These are phyloP conservation scores for Chenopodium quinoa DNA, from an alignment of 148 eudicot species.

Conservation along the genomic window DNA sequence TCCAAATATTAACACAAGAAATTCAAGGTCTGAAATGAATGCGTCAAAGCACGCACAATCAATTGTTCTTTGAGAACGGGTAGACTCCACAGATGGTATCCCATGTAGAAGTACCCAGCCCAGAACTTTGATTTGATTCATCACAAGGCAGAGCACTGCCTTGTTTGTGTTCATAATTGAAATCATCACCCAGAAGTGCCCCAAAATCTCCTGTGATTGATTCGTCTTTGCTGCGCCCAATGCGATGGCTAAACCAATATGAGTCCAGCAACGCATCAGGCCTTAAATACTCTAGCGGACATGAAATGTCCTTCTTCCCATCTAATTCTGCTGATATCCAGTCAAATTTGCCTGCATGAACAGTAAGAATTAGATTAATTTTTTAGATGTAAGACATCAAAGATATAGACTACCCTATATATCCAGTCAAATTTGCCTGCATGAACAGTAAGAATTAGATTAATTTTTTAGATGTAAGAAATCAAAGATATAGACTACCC, in stretches of 20 bases:
- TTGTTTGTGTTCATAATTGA: constrained; percentile 40
- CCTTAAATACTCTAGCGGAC: constrained; percentile 41
- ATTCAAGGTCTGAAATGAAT: constrained; percentile 15
- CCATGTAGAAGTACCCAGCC: constrained; percentile 35
- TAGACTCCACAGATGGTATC: constrained; percentile 28
- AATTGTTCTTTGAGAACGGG: constrained; percentile 15
- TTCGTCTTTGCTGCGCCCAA: constrained; percentile 33
- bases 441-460: too few species aligned
- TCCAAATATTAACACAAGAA: constrained; percentile 3
- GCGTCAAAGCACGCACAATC: constrained; percentile 11
- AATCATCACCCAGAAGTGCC: constrained; percentile 51
- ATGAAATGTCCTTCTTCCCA: constrained; percentile 35
- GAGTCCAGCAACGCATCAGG: constrained; percentile 67
- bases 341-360: constrained; percentile 40
- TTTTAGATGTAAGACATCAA: background rate
- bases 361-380: background rate
- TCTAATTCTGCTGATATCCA: constrained; percentile 30
- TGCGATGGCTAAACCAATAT: constrained; percentile 38
- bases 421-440: too few species aligned
- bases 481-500: background rate
- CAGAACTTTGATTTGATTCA: constrained; percentile 33
- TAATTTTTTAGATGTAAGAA: background rate
- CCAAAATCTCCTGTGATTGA: constrained; percentile 43
- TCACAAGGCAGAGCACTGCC: constrained; percentile 22
- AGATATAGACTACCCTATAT: too few species aligned